These are phyloP conservation scores for Paspalum notatum DNA, from an alignment of 176 grass and related monocot genomes.

Conservation along the genomic window DNA sequence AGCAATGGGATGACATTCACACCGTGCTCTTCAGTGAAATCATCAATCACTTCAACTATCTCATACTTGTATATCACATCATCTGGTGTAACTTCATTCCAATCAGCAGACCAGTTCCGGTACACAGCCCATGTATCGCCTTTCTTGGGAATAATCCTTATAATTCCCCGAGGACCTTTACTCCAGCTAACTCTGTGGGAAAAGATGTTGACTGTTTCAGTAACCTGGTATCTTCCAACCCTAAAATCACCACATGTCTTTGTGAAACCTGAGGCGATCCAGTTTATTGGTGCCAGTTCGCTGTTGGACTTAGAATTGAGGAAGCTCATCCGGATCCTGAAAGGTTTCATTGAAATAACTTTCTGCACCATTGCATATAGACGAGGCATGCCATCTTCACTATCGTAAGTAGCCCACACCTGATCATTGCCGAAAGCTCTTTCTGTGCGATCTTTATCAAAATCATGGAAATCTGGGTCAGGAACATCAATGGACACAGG, in stretches of 20 bases:
- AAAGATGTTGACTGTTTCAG: conserved; percentile 75
- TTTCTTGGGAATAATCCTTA: conserved; percentile 68
- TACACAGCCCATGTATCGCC: conserved; percentile 74
- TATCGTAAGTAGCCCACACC: conserved; percentile 74
- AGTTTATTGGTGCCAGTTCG: conserved; percentile 66
- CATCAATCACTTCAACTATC: conserved; percentile 61
- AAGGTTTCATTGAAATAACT: conserved; percentile 63
- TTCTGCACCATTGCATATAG: conserved; percentile 71
- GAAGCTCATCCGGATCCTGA: conserved; percentile 73
- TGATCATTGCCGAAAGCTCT: conserved; percentile 63
- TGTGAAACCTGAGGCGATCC: conserved; percentile 63
- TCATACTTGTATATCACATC: conserved; percentile 69
- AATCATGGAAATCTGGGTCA: conserved; percentile 73
- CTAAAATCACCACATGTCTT: conserved; percentile 80
- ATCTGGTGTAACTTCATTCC: conserved; percentile 69
- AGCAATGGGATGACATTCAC: conserved; percentile 55
- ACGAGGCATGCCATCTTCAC: conserved; percentile 76
- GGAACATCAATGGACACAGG: conserved; percentile 61
- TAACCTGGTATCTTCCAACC: conserved; percentile 65
- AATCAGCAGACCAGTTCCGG: conserved; percentile 65
- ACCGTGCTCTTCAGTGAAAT: conserved; percentile 56
- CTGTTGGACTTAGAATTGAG: conserved; percentile 78
- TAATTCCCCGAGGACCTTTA: conserved; percentile 63
- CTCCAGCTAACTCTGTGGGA: conserved; percentile 65
- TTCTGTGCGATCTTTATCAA: conserved; percentile 72